Evolutionary conservation across 768 basidiomycete genomes (phyloP).

Genomic region (Macrolepiota dolichaula): DNA sequence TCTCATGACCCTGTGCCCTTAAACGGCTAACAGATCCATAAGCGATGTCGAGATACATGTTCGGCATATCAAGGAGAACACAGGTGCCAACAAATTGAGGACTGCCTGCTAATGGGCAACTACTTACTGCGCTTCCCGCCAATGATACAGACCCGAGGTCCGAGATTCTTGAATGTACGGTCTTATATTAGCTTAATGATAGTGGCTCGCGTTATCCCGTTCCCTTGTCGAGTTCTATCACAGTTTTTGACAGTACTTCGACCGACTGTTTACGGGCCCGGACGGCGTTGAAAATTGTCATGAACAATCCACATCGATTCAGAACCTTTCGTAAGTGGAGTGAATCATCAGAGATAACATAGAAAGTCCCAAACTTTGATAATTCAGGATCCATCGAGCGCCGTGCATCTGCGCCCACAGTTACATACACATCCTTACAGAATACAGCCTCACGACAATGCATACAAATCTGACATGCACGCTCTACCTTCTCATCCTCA

Average conservation of each 20-base stretch:
- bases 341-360: not conserved
- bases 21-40: not conserved
- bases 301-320: not conserved
- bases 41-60: not conserved
- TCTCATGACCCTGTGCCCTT: not conserved
- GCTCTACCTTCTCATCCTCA: not conserved
- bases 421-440: conserved; percentile 3
- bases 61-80: not conserved
- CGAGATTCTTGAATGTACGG: not conserved
- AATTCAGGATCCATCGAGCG: not conserved
- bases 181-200: not conserved
- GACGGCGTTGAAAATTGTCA: not conserved
- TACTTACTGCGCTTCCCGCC: not conserved
- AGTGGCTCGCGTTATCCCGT: not conserved
- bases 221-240: not conserved
- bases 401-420: conserved; percentile 8
- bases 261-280: not conserved
- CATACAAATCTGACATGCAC: not conserved
- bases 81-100: not conserved
- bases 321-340: not conserved
- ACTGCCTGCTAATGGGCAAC: not conserved
- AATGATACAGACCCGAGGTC: not conserved
- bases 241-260: not conserved
- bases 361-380: not conserved
- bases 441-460: not conserved